A percentile compares a stretch with the other conserved stretches of the same genome.
These are phyloP conservation scores for Pleurotus tuber-regium DNA, from an alignment of 768 basidiomycete genomes.

Conservation along the genomic window DNA sequence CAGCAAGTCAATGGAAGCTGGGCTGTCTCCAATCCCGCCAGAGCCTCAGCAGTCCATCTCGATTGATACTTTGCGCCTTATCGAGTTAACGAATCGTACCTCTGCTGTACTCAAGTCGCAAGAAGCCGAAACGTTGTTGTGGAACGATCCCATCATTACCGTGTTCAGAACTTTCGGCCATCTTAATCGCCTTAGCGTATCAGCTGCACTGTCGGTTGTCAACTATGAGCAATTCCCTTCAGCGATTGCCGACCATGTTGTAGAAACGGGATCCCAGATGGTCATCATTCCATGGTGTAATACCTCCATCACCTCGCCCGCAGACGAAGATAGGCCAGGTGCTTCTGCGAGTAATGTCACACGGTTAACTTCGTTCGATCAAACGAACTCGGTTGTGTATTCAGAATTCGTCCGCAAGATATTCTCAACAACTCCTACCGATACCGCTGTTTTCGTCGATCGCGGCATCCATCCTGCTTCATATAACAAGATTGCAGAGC, in stretches of 20 bases:
- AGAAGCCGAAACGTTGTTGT: conserved; percentile 66
- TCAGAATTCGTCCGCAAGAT: conserved; percentile 85
- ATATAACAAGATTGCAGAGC: conserved; percentile 22
- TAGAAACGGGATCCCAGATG: conserved; percentile 60
- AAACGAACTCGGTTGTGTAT: conserved; percentile 55
- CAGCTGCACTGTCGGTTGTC: conserved; percentile 73
- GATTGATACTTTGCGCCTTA: conserved; percentile 80
- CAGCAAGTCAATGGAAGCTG: conserved; percentile 29
- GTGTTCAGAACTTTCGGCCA: conserved; percentile 78
- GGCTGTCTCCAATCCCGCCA: conserved; percentile 2
- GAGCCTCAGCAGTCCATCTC: conserved; percentile 27
- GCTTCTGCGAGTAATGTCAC: conserved; percentile 16
- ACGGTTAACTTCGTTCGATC: conserved; percentile 70
- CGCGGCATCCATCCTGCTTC: conserved; percentile 42
- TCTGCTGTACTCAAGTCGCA: conserved; percentile 84
- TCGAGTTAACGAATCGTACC: conserved; percentile 87
- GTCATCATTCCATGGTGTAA: conserved; percentile 84
- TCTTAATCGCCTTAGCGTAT: conserved; percentile 64
- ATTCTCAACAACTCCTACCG: conserved; percentile 66
- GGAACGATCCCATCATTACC: conserved; percentile 68
- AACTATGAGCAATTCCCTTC: conserved; percentile 69
- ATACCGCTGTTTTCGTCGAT: conserved; percentile 88
- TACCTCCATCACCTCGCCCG: conserved; percentile 22
- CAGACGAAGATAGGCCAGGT: conserved; percentile 26
- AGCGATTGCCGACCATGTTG: conserved; percentile 60